Evolutionary conservation across 805 yeast genomes (phyloP), one percentile per base, ranked within the genome.

Genomic region (Saccharomycopsis sp.): DNA sequence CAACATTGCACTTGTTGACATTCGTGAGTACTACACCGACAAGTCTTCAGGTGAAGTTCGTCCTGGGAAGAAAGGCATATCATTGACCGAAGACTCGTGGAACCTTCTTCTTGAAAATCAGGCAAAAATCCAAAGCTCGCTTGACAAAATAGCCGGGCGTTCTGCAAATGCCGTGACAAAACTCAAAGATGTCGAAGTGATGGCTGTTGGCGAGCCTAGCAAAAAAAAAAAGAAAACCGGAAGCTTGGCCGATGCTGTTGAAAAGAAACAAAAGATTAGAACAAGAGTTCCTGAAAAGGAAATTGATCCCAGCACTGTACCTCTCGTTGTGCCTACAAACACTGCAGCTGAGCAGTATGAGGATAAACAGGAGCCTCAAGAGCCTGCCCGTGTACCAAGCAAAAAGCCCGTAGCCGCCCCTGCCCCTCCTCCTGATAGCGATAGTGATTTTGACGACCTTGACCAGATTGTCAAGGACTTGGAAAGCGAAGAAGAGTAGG

Each of bases 1-100:
- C 57, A 83, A 84, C 54, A 73, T 74, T 57, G 80, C 79, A 37
- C 72, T 91, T 63, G 82, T 92, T 14, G 97, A 91, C 65, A 87
- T 91, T 55, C 79, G 98, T 59, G 97, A 91, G 68, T 90, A 76
- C 72, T 91, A 89, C 69, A 76, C 75, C 55, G 81, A 83, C 53
- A 73, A 75, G n/a, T 70, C 75, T 2, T 72, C 74, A 8, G 85
- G 85, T 3, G 85, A 83, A 60, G 75, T 78, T 73, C 78, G 78
- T 60, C 98, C 98, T 0, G 96, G 96, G 0, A 85, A 83, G 66
- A 91, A 91, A 71, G 88, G 89, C 0, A 81, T 84, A 20, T 75
- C 88, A 1, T 67, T 84, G 24, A 80, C 85, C 1, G 78, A 74
- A 62, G 86, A 77, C 2, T 75, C 76, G 21, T 85, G 89, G 84